Percentiles rank a stretch among this genome's conserved stretches.
Conservation (phyloP, 2,329 filamentous ascomycete genomes). For the Pseudopithomyces chartarum region DNA sequence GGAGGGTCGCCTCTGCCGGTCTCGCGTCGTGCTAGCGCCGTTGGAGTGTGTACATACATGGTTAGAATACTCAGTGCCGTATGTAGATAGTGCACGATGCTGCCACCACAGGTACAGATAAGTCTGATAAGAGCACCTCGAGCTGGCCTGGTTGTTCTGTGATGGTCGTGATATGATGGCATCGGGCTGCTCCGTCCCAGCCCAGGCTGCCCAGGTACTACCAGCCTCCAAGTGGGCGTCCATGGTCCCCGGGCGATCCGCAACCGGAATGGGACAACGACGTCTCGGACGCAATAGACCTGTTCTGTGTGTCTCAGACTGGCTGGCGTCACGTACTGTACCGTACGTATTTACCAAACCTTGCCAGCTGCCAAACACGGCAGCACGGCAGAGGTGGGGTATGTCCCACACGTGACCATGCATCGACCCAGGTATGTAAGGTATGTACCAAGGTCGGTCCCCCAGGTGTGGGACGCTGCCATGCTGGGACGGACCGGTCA, state of each 20-base stretch:
- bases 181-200: no score
- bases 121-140: no score
- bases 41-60: not conserved
- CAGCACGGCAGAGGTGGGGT: not conserved
- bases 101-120: no score
- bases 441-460: no score
- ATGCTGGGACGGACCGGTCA: constrained; percentile 11
- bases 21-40: constrained; percentile 6
- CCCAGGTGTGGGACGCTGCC: no score
- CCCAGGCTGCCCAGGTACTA: no score
- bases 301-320: constrained; percentile 8
- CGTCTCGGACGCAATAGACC: constrained; percentile 6
- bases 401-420: constrained; percentile 9
- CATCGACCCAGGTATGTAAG: no score
- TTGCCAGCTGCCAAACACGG: not conserved
- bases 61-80: not conserved
- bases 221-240: not conserved
- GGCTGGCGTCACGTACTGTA: not conserved
- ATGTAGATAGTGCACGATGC: constrained; percentile 5
- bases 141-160: no score
- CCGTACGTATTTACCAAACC: not conserved
- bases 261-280: not conserved
- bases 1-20: constrained; percentile 3
- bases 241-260: not conserved
- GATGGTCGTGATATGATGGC: no score